A percentile compares a stretch with the other conserved stretches of the same genome.
These are phyloP conservation scores for Torulaspora gathmanii DNA, from an alignment of 805 yeast species.

Conservation along the genomic window DNA sequence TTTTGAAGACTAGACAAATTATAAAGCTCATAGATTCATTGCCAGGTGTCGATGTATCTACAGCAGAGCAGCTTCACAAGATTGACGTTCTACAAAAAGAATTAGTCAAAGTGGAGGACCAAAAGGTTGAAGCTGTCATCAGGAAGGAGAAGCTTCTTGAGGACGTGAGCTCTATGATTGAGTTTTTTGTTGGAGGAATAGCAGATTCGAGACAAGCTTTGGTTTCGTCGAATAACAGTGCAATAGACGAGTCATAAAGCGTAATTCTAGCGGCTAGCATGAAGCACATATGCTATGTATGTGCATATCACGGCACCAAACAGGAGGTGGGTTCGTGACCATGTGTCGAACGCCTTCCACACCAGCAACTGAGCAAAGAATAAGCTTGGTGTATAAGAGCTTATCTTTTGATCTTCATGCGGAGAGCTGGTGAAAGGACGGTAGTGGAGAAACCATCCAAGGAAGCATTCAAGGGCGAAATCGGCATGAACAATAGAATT, in stretches of 20 bases:
- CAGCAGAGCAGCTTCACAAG: slow-evolving; percentile 61
- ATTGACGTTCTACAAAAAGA: slow-evolving; percentile 61
- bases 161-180: slow-evolving; percentile 62
- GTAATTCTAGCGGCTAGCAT: background rate
- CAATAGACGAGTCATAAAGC: slow-evolving; percentile 3
- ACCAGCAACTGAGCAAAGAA: slow-evolving; percentile 20
- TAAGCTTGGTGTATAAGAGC: slow-evolving; percentile 26
- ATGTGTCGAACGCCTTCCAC: slow-evolving; percentile 13
- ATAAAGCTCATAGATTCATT: slow-evolving; percentile 78
- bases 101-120: slow-evolving; percentile 53
- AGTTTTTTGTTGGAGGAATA: slow-evolving; percentile 41
- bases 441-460: slow-evolving; percentile 32
- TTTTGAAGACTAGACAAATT: slow-evolving; percentile 81
- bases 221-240: slow-evolving; percentile 2
- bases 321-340: slow-evolving; percentile 13
- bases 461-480: slow-evolving; percentile 17
- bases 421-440: slow-evolving; percentile 22
- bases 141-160: slow-evolving; percentile 60
- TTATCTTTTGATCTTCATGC: slow-evolving; percentile 16
- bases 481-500: slow-evolving; percentile 13
- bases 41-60: slow-evolving; percentile 89
- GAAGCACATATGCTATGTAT: slow-evolving; percentile 6
- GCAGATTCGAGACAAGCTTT: slow-evolving; percentile 32
- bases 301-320: slow-evolving; percentile 5
- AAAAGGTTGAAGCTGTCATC: slow-evolving; percentile 51